Evolutionary conservation across 768 basidiomycete genomes (phyloP).

Genomic region (Lentinus brumalis): DNA sequence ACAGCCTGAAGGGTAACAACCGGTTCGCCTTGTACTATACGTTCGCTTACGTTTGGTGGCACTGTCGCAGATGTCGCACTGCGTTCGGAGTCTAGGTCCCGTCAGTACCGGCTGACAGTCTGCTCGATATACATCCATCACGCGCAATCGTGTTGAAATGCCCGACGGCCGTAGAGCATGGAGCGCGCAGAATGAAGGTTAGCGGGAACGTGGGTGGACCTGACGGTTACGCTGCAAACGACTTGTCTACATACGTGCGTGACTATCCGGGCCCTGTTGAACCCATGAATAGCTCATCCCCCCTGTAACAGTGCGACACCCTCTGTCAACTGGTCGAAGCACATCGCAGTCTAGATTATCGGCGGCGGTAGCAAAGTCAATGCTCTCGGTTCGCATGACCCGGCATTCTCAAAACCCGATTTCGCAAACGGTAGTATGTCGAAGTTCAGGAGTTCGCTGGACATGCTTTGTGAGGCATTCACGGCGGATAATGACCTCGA

Average conservation of each 20-base stretch:
- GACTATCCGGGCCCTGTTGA: neutral
- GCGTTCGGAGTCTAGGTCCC: too few relatives aligned
- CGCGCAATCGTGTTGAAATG: conserved; percentile 31
- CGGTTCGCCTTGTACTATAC: neutral
- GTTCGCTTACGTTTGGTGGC: neutral
- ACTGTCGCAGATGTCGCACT: neutral
- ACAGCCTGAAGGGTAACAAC: conserved; percentile 25
- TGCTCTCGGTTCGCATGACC: conserved; percentile 18
- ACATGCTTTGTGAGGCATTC: conserved; percentile 25
- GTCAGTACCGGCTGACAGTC: too few relatives aligned
- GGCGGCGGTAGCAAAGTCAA: conserved; percentile 27
- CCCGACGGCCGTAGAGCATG: conserved; percentile 27
- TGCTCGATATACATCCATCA: conserved; percentile 22
- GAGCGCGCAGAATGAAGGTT: conserved; percentile 28
- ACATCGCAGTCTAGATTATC: conserved; percentile 23
- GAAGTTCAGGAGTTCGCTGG: conserved; percentile 22
- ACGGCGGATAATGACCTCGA: conserved; percentile 25
- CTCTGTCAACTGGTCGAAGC: conserved; percentile 26
- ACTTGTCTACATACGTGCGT: conserved; percentile 19
- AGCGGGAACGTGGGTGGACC: conserved; percentile 26
- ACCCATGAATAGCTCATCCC: neutral
- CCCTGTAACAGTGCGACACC: conserved; percentile 23
- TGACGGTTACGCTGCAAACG: conserved; percentile 24
- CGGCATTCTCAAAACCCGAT: conserved; percentile 19
- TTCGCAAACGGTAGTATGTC: conserved; percentile 9